phyloP scores from a whole-genome alignment of 257 asterid species.

The Solanum pennellii region DNA sequence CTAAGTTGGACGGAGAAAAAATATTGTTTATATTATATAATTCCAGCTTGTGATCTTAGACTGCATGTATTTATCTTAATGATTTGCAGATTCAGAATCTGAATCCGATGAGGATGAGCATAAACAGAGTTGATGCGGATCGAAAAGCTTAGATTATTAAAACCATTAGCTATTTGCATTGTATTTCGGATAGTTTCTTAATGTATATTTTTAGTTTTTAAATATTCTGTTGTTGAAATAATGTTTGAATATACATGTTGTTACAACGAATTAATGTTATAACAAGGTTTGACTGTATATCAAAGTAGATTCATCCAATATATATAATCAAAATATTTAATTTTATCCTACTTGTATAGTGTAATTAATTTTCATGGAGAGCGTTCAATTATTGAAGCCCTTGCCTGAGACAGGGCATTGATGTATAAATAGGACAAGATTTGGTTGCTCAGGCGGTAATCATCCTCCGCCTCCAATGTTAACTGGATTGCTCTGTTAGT shows the following conservation, averaged over 20 bases:
- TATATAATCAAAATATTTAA: background rate
- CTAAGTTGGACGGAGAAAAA: background rate
- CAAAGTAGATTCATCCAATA: background rate
- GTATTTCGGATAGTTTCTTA: background rate
- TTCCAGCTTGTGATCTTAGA: background rate
- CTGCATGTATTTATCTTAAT: background rate
- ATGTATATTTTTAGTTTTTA: background rate
- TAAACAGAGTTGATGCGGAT: background rate
- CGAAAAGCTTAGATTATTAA: background rate
- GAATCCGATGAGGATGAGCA: constrained; percentile 13
- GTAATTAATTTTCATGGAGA: background rate
- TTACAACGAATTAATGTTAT: background rate
- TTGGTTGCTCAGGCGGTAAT: background rate
- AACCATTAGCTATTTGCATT: background rate
- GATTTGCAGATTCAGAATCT: constrained; percentile 15
- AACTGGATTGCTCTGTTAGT: background rate
- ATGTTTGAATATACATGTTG: background rate
- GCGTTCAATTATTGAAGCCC: background rate
- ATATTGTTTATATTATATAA: background rate
- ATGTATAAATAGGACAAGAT: background rate
- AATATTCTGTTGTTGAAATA: background rate
- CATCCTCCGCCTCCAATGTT: background rate
- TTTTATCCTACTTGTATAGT: background rate
- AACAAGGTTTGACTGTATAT: background rate
- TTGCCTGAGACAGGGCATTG: background rate